Percentiles rank a stretch among this genome's conserved stretches.
Conservation (phyloP, 73 alveolate species). For the Paramecium octaurelia region DNA sequence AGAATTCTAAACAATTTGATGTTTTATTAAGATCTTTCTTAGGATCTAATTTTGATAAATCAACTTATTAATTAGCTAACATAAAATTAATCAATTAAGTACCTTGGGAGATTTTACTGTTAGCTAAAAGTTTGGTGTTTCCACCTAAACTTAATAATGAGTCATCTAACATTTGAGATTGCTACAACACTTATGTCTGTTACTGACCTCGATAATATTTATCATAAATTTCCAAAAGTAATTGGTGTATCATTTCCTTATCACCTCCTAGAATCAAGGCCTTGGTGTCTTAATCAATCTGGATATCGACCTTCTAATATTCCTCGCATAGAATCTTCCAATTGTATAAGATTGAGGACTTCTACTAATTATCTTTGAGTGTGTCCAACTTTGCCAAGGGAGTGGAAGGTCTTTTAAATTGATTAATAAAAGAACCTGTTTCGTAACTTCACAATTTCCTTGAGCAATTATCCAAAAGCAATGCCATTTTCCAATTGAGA, state of each 20-base stretch:
- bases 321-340: conserved; percentile 77
- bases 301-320: conserved; percentile 67
- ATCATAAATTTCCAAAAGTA: conserved; percentile 46
- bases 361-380: conserved; percentile 55
- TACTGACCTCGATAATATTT: conserved; percentile 6
- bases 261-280: conserved; percentile 66
- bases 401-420: conserved; percentile 27
- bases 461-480: conserved; percentile 50
- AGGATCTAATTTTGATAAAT: conserved; percentile 53
- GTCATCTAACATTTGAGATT: background rate
- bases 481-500: conserved; percentile 56
- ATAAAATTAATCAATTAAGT: conserved; percentile 21
- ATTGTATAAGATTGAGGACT: conserved; percentile 75
- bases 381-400: conserved; percentile 66
- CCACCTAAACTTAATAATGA: background rate
- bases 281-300: conserved; percentile 71
- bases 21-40: conserved; percentile 56
- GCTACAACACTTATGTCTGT: background rate
- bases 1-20: conserved; percentile 80
- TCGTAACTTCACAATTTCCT: conserved; percentile 55
- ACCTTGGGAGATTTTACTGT: conserved; percentile 23
- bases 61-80: conserved; percentile 53
- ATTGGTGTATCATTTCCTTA: conserved; percentile 57
- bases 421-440: conserved; percentile 8
- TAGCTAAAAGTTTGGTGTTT: background rate